These are phyloP conservation scores for Salix brachista DNA, from an alignment of 345 rosid species.

Conservation along the genomic window DNA sequence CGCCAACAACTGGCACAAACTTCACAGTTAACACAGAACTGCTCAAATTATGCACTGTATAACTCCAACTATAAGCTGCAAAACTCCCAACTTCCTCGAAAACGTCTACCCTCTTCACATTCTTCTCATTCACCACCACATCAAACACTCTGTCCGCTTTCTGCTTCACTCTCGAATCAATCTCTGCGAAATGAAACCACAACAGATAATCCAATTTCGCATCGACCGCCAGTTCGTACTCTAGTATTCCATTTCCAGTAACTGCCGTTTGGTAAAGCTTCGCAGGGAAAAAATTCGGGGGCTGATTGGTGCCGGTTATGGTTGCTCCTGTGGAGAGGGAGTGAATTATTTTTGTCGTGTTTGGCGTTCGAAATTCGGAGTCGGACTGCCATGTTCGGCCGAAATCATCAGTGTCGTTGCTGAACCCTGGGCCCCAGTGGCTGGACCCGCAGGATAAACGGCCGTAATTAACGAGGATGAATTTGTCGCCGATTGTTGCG, in stretches of 20 bases:
- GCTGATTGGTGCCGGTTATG: conserved; percentile 45
- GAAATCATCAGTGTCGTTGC: conserved; percentile 68
- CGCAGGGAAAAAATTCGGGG: conserved; percentile 89
- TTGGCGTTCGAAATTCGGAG: conserved; percentile 27
- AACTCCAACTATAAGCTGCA: conserved; percentile 51
- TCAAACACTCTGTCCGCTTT: conserved; percentile 75
- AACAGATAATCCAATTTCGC: conserved; percentile 87
- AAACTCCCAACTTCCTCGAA: conserved; percentile 59
- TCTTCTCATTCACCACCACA: conserved; percentile 58
- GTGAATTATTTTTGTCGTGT: conserved; percentile 24
- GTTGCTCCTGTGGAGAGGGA: conserved; percentile 42
- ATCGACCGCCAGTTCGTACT: conserved; percentile 66
- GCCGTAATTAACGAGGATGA: conserved; percentile 78
- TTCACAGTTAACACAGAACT: conserved; percentile 48
- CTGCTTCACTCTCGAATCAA: conserved; percentile 61
- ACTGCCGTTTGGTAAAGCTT: conserved; percentile 84
- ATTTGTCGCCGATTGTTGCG: conserved; percentile 36
- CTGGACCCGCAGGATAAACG: conserved; percentile 63
- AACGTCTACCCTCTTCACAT: conserved; percentile 68
- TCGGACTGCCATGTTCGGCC: conserved; percentile 95
- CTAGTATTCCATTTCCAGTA: conserved; percentile 44
- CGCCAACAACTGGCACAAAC: conserved; percentile 53
- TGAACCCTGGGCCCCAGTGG: conserved; percentile 95
- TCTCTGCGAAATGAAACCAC: conserved; percentile 97
- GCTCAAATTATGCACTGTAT: conserved; percentile 52